Base-by-base conservation (phyloP, 371 early-diverging fungal species). In the Rhizopus stolonifer region DNA sequence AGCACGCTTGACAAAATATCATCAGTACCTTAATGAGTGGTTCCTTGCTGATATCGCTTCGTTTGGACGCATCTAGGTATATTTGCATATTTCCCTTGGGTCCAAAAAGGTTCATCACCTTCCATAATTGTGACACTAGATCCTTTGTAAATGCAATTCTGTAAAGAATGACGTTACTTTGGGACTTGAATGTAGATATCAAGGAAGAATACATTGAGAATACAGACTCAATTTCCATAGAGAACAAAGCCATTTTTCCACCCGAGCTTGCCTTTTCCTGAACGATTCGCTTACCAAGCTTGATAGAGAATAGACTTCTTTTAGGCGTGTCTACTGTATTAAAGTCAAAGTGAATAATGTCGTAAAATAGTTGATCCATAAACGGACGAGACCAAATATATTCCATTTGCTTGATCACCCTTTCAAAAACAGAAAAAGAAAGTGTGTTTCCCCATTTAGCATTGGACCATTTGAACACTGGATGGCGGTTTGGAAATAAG, bases 391-490 rank as follows among this genome's bases (percentile, higher is more conserved):
- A 77, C 84, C 88, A 85, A 2, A 85, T 52, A 24, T 72, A 74
- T 22, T 81, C 81, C 3, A 88, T 45, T 43, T 81, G 82, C 5
- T 55, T 47, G 6, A 81, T 64, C 6, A 83, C 60, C n/a, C 54
- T 45, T 25, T 68, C 74, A 51, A 69, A 77, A 2, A 82, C 74
- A 11, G 59, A 36, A 2, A 65, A 56, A 17, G 75, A 61, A 10
- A 82, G 60, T 4, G 61, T 48, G 22, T 77, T 74, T 44, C 82
- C 81, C 56, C 65, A 67, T 4, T 32, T 31, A 0, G 65, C 57
- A 13, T 49, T 46, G 13, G 82, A 72, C 88, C 89, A 88, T 50
- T 79, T 79, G 25, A 88, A 86, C 3, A 88, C 31, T 11, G 86
- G 83, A 53, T 88, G 89, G 51, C 83, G 86, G 10, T 71, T 65